Conservation (phyloP, 2,329 filamentous ascomycete genomes). For the Curvularia sp. region DNA sequence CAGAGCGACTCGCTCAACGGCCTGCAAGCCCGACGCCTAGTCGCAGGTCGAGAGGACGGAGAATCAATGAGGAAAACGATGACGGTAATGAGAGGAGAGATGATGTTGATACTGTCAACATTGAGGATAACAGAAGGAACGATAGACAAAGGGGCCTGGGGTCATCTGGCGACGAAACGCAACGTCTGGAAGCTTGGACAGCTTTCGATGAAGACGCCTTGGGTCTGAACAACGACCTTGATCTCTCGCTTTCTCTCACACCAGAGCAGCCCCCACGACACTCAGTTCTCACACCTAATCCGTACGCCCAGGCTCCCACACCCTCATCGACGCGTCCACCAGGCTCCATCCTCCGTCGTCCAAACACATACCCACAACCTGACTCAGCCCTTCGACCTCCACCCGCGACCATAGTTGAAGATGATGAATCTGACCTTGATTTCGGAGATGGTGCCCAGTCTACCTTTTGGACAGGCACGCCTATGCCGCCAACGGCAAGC, state of each 20-base stretch:
- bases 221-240: slow-evolving; percentile 35
- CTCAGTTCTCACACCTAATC: slow-evolving; percentile 7
- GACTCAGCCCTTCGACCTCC: slow-evolving; percentile 24
- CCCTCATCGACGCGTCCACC: slow-evolving; percentile 14
- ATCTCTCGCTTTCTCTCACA: slow-evolving; percentile 42
- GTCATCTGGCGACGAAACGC: slow-evolving; percentile 38
- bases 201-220: slow-evolving; percentile 48
- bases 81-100: neutral
- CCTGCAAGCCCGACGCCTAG: slow-evolving; percentile 36
- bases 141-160: slow-evolving; percentile 7
- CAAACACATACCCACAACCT: slow-evolving; percentile 28
- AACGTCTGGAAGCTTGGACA: slow-evolving; percentile 49
- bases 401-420: slow-evolving; percentile 32
- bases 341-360: slow-evolving; percentile 20
- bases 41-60: slow-evolving; percentile 23
- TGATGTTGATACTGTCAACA: neutral
- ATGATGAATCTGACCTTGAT: slow-evolving; percentile 21
- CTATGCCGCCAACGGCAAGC: slow-evolving; percentile 21
- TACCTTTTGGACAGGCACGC: slow-evolving; percentile 41
- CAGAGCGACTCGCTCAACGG: slow-evolving; percentile 35
- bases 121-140: slow-evolving; percentile 6
- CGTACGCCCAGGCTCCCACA: slow-evolving; percentile 7
- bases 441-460: slow-evolving; percentile 17
- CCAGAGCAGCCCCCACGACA: slow-evolving; percentile 24
- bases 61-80: neutral